Percentiles rank a stretch among this genome's conserved stretches.
These are phyloP conservation scores for Pythium apleroticum DNA, from an alignment of 352 stramenopile genomes.

Conservation along the genomic window DNA sequence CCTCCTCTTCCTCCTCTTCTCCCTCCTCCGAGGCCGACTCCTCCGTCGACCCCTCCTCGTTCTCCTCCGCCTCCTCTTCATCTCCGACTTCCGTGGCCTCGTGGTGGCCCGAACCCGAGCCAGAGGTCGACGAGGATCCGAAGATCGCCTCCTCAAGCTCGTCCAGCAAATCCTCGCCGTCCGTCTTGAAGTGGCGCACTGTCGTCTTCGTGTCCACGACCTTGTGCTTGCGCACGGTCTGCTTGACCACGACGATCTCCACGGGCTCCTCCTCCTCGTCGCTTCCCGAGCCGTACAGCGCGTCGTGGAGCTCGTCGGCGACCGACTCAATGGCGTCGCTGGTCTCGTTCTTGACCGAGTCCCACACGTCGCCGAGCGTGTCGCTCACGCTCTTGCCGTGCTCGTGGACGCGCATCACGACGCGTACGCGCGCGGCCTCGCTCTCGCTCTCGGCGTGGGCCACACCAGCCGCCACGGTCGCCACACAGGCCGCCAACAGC, in stretches of 20 bases:
- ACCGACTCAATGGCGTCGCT: constrained; percentile 1
- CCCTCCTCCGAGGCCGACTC: not conserved
- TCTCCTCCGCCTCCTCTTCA: too few relatives aligned
- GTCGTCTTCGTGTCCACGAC: not conserved
- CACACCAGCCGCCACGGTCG: not conserved
- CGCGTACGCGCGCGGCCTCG: not conserved
- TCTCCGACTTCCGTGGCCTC: not conserved
- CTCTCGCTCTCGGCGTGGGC: not conserved
- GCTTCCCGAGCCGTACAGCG: not conserved
- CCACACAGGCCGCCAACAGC: not conserved
- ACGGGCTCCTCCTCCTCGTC: not conserved
- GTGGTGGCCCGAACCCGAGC: too few relatives aligned
- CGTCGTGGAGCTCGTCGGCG: not conserved
- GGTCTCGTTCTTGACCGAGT: constrained; percentile 10
- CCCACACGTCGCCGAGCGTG: constrained; percentile 2
- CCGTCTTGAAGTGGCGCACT: not conserved
- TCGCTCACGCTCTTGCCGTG: constrained; percentile 4
- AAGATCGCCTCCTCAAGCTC: not conserved
- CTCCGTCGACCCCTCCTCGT: not conserved
- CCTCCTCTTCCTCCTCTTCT: not conserved
- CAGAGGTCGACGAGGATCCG: too few relatives aligned
- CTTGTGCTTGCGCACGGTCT: not conserved
- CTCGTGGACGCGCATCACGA: constrained; percentile 7
- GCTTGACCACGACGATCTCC: not conserved
- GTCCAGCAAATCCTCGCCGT: not conserved